Percentiles rank a stretch among this genome's conserved stretches.
phyloP scores from a whole-genome alignment of 2,329 filamentous ascomycete species.

The Paecilomyces fulvus region DNA sequence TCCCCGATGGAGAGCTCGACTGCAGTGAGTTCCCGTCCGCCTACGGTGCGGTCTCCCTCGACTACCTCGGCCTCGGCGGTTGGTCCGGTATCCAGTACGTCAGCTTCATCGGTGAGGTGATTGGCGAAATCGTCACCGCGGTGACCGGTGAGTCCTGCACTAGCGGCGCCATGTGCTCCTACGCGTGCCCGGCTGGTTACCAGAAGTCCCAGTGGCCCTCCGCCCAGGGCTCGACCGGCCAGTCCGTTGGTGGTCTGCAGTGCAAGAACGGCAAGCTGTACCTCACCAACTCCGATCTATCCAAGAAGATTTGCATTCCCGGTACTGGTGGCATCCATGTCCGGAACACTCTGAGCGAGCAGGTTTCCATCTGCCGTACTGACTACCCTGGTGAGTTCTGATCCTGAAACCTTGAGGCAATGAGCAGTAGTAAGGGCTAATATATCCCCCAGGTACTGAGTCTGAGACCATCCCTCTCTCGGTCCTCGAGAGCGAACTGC shows the following conservation, averaged over 20 bases:
- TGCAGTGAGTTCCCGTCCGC: constrained; percentile 68
- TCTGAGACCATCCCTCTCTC: constrained; percentile 71
- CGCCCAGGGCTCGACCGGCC: constrained; percentile 66
- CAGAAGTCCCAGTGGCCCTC: constrained; percentile 85
- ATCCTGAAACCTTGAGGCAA: neutral
- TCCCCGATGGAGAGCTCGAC: constrained; percentile 64
- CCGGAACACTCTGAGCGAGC: constrained; percentile 60
- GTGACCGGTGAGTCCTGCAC: constrained; percentile 54
- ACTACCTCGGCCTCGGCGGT: constrained; percentile 61
- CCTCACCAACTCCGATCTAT: constrained; percentile 60
- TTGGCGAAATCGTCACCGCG: constrained; percentile 59
- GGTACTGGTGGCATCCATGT: constrained; percentile 65
- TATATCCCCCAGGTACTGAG: constrained; percentile 52
- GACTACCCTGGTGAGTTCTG: constrained; percentile 70
- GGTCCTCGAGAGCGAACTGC: constrained; percentile 48
- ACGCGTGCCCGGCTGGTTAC: constrained; percentile 84
- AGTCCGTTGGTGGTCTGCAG: constrained; percentile 81
- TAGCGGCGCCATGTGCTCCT: constrained; percentile 71
- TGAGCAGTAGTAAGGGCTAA: neutral
- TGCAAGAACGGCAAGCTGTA: constrained; percentile 67
- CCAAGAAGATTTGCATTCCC: constrained; percentile 62
- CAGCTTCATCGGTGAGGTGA: constrained; percentile 44
- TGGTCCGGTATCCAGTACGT: constrained; percentile 72
- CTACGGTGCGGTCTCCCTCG: constrained; percentile 67
- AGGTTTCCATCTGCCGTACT: constrained; percentile 78